Conservation (phyloP, 1,139 yeast species). For the Nakaseomyces nivariensis region DNA sequence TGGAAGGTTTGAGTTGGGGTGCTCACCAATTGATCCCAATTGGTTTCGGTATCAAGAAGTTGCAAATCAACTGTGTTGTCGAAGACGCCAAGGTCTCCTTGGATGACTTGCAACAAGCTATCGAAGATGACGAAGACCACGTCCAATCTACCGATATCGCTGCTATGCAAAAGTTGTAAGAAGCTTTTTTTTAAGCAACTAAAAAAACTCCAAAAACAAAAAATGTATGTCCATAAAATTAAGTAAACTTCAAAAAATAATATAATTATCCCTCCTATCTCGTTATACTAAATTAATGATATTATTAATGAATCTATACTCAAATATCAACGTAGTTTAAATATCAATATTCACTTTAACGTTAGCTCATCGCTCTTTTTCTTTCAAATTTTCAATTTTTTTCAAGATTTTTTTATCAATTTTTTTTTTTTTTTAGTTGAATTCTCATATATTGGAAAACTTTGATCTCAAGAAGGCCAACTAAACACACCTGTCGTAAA, state of each 20-base stretch:
- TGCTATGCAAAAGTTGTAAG: constrained; percentile 95
- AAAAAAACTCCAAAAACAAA: too few species aligned
- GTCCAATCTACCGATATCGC: constrained; percentile 97
- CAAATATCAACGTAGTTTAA: too few species aligned
- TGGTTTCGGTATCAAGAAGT: constrained; percentile 99
- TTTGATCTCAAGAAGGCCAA: too few species aligned
- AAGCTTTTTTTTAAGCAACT: not conserved
- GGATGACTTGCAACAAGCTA: constrained; percentile 73
- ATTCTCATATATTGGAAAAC: too few species aligned
- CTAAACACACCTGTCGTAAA: too few species aligned
- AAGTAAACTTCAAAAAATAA: not conserved
- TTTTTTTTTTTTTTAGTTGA: too few species aligned
- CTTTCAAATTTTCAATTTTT: too few species aligned
- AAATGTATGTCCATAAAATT: constrained; percentile 3
- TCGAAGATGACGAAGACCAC: constrained; percentile 97
- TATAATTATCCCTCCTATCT: not conserved
- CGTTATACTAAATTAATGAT: too few species aligned
- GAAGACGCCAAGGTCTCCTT: constrained; percentile 94
- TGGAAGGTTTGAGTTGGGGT: constrained; percentile 98
- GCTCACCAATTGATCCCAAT: constrained; percentile 92
- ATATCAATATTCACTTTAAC: too few species aligned
- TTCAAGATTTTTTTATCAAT: too few species aligned
- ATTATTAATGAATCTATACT: too few species aligned
- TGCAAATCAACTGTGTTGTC: constrained; percentile 95
- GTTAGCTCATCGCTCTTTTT: too few species aligned